Conservation (phyloP, 2,329 filamentous ascomycete species). For the Rhinocladiella mackenziei region DNA sequence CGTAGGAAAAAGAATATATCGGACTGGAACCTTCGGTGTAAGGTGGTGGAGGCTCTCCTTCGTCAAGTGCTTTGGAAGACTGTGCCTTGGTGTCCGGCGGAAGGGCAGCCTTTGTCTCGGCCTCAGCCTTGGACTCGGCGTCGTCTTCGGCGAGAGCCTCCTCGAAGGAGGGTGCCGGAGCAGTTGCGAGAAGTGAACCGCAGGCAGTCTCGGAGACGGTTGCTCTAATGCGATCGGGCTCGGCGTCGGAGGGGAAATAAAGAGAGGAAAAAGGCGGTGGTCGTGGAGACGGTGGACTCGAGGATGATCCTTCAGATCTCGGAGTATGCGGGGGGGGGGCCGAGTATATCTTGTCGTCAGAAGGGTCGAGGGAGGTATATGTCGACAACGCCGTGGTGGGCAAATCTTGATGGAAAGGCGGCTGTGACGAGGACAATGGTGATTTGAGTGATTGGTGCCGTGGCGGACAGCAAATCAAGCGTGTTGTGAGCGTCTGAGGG, state of each 20-base stretch:
- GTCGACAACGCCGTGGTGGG: conserved; percentile 45
- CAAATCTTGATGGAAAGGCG: conserved; percentile 21
- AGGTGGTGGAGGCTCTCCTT: conserved; percentile 89
- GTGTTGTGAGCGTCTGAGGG: background rate
- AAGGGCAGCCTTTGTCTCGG: conserved; percentile 79
- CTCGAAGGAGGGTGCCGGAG: conserved; percentile 50
- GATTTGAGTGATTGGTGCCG: conserved; percentile 17
- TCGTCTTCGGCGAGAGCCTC: conserved; percentile 45
- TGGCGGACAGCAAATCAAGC: conserved; percentile 13
- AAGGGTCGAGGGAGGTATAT: conserved; percentile 35
- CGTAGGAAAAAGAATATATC: conserved; percentile 85
- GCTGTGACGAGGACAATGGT: conserved; percentile 17
- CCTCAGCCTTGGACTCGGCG: conserved; percentile 50
- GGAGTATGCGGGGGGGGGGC: conserved; percentile 41
- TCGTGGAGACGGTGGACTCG: conserved; percentile 50
- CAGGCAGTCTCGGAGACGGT: conserved; percentile 47
- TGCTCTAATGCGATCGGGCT: conserved; percentile 39
- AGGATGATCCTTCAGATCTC: conserved; percentile 41
- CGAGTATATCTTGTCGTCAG: conserved; percentile 39
- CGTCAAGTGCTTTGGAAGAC: conserved; percentile 67
- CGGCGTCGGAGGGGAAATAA: conserved; percentile 50
- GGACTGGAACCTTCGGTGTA: conserved; percentile 95
- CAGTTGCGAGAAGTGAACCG: conserved; percentile 48
- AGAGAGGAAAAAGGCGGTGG: conserved; percentile 63
- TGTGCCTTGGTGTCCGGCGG: conserved; percentile 76